These are phyloP conservation scores for Zygoascus tannicola DNA, from an alignment of 805 yeast genomes.

Conservation along the genomic window DNA sequence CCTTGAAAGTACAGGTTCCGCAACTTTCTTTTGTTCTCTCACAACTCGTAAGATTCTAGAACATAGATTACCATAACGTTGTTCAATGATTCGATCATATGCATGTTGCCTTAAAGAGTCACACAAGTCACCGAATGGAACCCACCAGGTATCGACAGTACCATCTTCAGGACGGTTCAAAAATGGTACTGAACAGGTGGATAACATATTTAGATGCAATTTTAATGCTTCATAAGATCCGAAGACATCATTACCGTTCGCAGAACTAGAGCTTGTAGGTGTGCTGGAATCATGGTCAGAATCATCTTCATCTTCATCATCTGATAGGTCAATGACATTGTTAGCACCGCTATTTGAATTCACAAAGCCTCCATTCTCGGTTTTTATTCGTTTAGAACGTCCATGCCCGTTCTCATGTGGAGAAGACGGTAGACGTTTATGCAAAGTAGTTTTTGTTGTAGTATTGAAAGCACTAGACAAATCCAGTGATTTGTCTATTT, in stretches of 20 bases:
- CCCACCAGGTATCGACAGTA: constrained; percentile 40
- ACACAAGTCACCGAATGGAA: constrained; percentile 27
- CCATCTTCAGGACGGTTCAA: constrained; percentile 44
- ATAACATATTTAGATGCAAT: constrained; percentile 61
- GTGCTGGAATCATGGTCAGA: constrained; percentile 21
- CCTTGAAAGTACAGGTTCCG: constrained; percentile 75
- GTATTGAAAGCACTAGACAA: neutral
- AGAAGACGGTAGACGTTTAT: neutral
- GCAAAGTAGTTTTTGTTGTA: neutral
- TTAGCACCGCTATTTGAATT: neutral
- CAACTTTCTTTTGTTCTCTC: constrained; percentile 57
- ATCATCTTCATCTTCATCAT: constrained; percentile 26
- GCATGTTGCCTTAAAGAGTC: constrained; percentile 23
- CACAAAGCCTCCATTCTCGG: neutral
- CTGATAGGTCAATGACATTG: constrained; percentile 8
- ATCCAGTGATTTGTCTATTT: constrained; percentile 12
- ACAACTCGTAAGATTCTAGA: constrained; percentile 72
- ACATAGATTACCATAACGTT: constrained; percentile 39
- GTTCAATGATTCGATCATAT: constrained; percentile 29
- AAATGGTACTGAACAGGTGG: constrained; percentile 46
- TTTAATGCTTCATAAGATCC: constrained; percentile 29
- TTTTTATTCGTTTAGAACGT: neutral
- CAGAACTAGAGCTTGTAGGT: neutral
- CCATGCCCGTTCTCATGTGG: neutral
- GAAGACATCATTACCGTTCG: neutral